Base-by-base conservation (phyloP, 75 land plant genomes). In the Selaginella moellendorffii region DNA sequence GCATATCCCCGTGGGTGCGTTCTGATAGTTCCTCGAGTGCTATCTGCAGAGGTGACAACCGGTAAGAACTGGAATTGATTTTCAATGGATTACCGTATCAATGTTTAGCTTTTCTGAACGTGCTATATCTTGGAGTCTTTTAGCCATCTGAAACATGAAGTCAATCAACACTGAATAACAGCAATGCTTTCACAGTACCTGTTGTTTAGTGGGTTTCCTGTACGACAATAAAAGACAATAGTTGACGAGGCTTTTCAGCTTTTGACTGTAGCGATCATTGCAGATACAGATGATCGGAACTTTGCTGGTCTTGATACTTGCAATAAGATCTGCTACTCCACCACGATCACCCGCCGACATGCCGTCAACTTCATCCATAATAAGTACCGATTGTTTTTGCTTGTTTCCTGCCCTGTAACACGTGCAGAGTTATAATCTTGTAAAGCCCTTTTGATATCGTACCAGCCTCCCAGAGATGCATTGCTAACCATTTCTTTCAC, bases 281-380 rank as follows among this genome's bases (percentile, higher is more conserved):
- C 98, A 93, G 0, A 93, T 93, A 67, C 98, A 93, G 19, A 93
- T 89, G 26, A 93, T 89, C 10, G 98, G 98, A 52, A 93, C 82
- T 63, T 82, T 90, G 54, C 96, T 83, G 12, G 75, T 69, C 54
- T 93, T 93, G 22, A 93, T 93, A 81, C 90, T 88, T 9, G 90
- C 82, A 63, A 93, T 93, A 54, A 93, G 80, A 68, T 93, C 98
- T 52, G 98, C 82, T 24, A 93, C 81, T 9, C 98, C 98, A 30
- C 98, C 98, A 72, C 98, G 76, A 72, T 93, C 98, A 52, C 98
- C 98, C 72, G 87, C 96, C 68, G 98, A 93, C 98, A 93, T 93
- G 1, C 98, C 98, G 79, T 93, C 98, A 67, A 93, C 98, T 69
- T 93, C 98, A 76, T 93, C 98, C 98, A 93, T 93, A 29, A 93